Evolutionary conservation across 1,139 yeast genomes (phyloP), one percentile per base, ranked within the genome.

Genomic region (Keqinozyma sinolaborantium): DNA sequence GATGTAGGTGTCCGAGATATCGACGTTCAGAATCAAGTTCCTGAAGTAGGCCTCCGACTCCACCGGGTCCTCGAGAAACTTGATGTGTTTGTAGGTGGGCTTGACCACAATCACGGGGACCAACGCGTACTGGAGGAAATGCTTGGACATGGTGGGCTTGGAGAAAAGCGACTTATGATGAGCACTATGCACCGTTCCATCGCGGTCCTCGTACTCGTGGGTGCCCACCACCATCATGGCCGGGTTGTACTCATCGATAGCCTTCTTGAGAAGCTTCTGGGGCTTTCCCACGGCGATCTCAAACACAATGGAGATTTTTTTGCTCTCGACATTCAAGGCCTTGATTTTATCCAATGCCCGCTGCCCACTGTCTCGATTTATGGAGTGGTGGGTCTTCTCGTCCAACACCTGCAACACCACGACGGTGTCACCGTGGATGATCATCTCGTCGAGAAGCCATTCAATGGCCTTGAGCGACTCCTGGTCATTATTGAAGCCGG

Each of bases 51-150:
- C 35, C 18, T 49, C 55, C 3, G 53, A 45, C 23, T 55, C 59
- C 10, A 64, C 48, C 10, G 64, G 62, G 5, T 40, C 32, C 3
- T 35, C 28, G 18, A 60, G 44, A 19, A 24, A 35, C 21, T 61
- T 69, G n/a, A 50, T 42, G 36, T 62, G 58, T 32, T 64, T 64
- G 43, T 74, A 71, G 14, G 59, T 58, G 1, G 85, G 84, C 39
- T 79, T 77, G 7, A 82, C 83, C 8, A 80, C 75, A 29, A 80
- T 70, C 4, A 80, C 86, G 0, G 88, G 88, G 1, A 82, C 78
- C 14, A 77, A 69, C 0, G 85, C 81, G 48, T 74, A 79, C 48
- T 79, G 82, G 26, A 82, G 57, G 43, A 82, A 81, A 51, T 78
- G 74, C 49, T 79, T 79, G 4, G 84, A 77, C 45, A 73, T 53